Base-by-base conservation (phyloP, 305 asterid genomes). In the Fraxinus angustifolia region DNA sequence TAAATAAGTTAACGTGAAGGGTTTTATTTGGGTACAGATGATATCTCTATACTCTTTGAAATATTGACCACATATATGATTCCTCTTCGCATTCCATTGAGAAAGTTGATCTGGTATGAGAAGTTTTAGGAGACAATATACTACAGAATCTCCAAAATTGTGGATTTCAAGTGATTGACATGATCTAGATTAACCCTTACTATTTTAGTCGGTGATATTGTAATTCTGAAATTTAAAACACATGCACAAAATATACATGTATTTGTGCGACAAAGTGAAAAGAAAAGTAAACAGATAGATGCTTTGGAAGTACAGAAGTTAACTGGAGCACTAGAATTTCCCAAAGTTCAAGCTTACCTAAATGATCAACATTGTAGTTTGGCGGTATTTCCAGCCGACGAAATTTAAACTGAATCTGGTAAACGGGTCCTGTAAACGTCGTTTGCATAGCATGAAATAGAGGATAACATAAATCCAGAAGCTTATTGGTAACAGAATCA, bases 351-450 rank as follows among this genome's bases (percentile, higher is more conserved):
- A 81, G 80, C 84, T 31, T 91, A 95, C 99, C 99, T 83, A 93
- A 87, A 90, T 95, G 97, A 79, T 95, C 86, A 78, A 87, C 94
- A 86, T 80, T 78, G 88, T 87, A 95, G 86, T 91, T 73, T 70
- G 98, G 98, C 73, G 99, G 99, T 90, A 95, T 95, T 87, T 93
- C 97, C 85, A 87, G 90, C 84, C 88, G 94, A 21, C 97, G 97
- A 84, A 95, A 95, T 85, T 90, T 95, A 76, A 95, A 93, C 81
- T 91, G 97, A 85, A 95, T 92, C 97, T 84, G 88, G 84, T 89
- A 88, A 80, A 95, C 84, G 8, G 97, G 99, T 73, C 97, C 99
- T 95, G 94, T 60, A 78, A 38, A 83, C 74, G 50, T 81, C 33
- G 68, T 81, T 82, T 73, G 74, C 79, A 77, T 45, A 83, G 73